These are phyloP conservation scores for Septoria petroselini DNA, from an alignment of 2,329 filamentous ascomycete genomes.

Conservation along the genomic window DNA sequence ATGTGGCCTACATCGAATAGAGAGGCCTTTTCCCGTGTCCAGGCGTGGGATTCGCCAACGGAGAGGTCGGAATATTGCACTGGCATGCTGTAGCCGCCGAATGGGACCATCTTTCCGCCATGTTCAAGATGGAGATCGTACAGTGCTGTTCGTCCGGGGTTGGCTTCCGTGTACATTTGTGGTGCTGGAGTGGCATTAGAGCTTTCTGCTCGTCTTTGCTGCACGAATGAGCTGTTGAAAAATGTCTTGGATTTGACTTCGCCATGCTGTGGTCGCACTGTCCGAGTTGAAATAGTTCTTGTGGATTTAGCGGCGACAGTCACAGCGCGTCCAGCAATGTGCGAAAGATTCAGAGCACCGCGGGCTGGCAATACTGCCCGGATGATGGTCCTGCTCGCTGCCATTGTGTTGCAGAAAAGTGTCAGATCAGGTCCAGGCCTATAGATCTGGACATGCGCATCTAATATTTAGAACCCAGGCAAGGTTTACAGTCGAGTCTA, in stretches of 20 bases:
- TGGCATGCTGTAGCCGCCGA: slow-evolving; percentile 89
- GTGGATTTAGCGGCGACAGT: neutral
- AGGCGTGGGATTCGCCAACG: slow-evolving; percentile 80
- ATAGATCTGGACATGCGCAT: too few species aligned
- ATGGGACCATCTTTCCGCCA: slow-evolving; percentile 94
- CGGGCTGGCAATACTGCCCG: slow-evolving; percentile 17
- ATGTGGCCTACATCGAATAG: slow-evolving; percentile 97
- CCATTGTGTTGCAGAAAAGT: slow-evolving; percentile 13
- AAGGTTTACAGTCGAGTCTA: too few species aligned
- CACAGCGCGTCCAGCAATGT: slow-evolving; percentile 5
- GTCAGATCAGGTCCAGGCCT: too few species aligned
- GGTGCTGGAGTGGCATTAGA: slow-evolving; percentile 32
- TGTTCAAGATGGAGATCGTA: slow-evolving; percentile 74
- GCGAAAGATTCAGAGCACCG: slow-evolving; percentile 8
- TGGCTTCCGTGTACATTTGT: slow-evolving; percentile 32
- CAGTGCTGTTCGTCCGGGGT: slow-evolving; percentile 59
- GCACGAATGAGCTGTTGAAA: slow-evolving; percentile 21
- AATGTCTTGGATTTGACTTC: slow-evolving; percentile 22
- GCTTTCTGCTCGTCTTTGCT: slow-evolving; percentile 31
- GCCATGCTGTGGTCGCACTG: slow-evolving; percentile 10
- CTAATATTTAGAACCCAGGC: too few species aligned
- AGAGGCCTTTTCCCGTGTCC: slow-evolving; percentile 82
- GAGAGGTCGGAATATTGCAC: slow-evolving; percentile 78
- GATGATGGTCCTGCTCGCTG: slow-evolving; percentile 17
- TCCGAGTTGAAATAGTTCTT: slow-evolving; percentile 12